A percentile compares a stretch with the other conserved stretches of the same genome.
Conservation (phyloP, 2,329 filamentous ascomycete species). For the Rhytidhysteron rufulum region DNA sequence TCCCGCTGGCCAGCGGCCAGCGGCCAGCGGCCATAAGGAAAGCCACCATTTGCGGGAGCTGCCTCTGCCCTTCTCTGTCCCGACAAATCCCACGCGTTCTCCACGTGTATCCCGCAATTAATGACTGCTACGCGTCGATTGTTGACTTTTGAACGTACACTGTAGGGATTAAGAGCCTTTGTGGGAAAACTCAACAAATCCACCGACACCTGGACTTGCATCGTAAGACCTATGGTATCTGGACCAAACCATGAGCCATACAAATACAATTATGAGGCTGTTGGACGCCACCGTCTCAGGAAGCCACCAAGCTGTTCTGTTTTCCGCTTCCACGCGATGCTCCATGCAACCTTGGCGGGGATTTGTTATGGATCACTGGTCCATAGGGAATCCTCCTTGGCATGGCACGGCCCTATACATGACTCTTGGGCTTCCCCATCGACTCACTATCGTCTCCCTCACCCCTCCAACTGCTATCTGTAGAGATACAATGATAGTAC, state of each 20-base stretch:
- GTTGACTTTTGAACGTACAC: too few species aligned
- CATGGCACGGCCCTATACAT: constrained; percentile 1
- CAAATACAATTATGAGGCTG: too few species aligned
- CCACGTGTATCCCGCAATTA: not conserved
- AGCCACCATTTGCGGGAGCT: not conserved
- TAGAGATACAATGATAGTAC: not conserved
- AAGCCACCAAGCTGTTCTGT: too few species aligned
- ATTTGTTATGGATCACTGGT: too few species aligned
- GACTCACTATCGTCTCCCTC: constrained; percentile 2
- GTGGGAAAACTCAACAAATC: not conserved
- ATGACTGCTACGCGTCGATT: not conserved
- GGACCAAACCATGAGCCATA: too few species aligned
- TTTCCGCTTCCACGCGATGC: constrained; percentile 35
- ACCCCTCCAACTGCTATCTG: not conserved
- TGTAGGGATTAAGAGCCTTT: too few species aligned
- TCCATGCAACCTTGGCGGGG: constrained; percentile 10
- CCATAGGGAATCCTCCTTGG: too few species aligned
- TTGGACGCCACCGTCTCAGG: constrained; percentile 23
- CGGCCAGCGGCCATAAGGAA: too few species aligned
- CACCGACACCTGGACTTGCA: not conserved
- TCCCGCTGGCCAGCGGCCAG: too few species aligned
- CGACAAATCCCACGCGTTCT: not conserved
- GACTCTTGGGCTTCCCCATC: constrained; percentile 5
- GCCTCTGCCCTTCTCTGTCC: not conserved
- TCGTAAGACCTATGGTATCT: constrained; percentile 3